phyloP scores from a whole-genome alignment of 768 basidiomycete genomes.

The Terana coerulea region DNA sequence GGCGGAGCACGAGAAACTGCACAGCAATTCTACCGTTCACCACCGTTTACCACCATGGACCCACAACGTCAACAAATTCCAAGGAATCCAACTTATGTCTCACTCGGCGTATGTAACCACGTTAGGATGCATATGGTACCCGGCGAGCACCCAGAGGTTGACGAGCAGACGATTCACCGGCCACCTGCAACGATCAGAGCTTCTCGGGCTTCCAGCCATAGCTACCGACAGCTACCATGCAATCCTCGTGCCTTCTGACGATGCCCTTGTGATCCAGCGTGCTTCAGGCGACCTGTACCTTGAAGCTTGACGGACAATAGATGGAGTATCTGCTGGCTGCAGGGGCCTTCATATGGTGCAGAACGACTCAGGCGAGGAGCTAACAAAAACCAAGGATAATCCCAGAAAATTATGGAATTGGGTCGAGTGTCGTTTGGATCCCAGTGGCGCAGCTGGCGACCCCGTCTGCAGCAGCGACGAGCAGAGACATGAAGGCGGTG shows the following conservation, averaged over 20 bases:
- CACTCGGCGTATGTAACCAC: no score
- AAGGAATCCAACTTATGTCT: no score
- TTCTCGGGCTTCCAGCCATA: not conserved
- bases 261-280: slow-evolving; percentile 7
- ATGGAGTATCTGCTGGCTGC: not conserved
- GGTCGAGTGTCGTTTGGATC: not conserved
- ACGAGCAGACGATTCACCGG: no score
- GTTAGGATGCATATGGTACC: no score
- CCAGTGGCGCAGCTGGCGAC: not conserved
- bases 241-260: slow-evolving; percentile 2
- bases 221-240: not conserved
- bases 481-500: not conserved
- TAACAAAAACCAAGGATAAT: not conserved
- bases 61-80: no score
- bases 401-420: not conserved
- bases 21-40: no score
- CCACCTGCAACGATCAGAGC: no score
- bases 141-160: no score
- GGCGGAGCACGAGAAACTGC: no score
- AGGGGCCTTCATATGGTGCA: not conserved
- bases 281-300: not conserved
- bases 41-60: no score
- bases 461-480: not conserved
- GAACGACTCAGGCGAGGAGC: no score
- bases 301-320: slow-evolving; percentile 8